Evolutionary conservation across 2,329 filamentous ascomycete species (phyloP).

Genomic region (Trichoderma guizhouense): DNA sequence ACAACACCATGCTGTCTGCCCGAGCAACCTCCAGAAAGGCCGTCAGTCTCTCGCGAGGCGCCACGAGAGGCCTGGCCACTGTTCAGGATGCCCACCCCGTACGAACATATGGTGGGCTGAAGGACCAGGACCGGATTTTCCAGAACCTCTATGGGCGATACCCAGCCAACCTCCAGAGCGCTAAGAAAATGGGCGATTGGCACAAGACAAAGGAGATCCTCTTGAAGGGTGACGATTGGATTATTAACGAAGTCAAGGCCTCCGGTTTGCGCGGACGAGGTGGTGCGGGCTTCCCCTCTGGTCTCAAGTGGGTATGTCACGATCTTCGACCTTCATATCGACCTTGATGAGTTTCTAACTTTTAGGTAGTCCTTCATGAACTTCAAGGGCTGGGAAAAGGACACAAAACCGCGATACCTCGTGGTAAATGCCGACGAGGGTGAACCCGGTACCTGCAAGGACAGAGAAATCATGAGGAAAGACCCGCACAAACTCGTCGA

Average conservation of each 20-base stretch:
- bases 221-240: constrained; percentile 96
- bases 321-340: not conserved
- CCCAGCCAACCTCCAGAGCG: constrained; percentile 85
- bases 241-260: constrained; percentile 95
- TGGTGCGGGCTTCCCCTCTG: constrained; percentile 96
- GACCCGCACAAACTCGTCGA: constrained; percentile 99
- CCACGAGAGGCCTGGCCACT: constrained; percentile 71
- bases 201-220: constrained; percentile 99
- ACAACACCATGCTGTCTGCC: constrained; percentile 44
- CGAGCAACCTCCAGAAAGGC: constrained; percentile 40
- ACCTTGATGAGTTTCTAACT: not conserved
- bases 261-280: constrained; percentile 93
- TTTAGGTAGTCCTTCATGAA: constrained; percentile 90
- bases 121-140: constrained; percentile 98
- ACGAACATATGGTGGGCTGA: constrained; percentile 78
- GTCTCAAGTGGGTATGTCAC: constrained; percentile 88
- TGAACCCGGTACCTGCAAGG: constrained; percentile 98
- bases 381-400: constrained; percentile 99
- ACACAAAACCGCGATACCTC: constrained; percentile 89
- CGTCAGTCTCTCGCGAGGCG: constrained; percentile 41
- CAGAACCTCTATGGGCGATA: constrained; percentile 96
- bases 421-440: constrained; percentile 99
- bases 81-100: constrained; percentile 71
- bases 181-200: constrained; percentile 98
- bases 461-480: constrained; percentile 99